These are phyloP conservation scores for Guyanaporus albipodus DNA, from an alignment of 768 basidiomycete genomes.

Conservation along the genomic window DNA sequence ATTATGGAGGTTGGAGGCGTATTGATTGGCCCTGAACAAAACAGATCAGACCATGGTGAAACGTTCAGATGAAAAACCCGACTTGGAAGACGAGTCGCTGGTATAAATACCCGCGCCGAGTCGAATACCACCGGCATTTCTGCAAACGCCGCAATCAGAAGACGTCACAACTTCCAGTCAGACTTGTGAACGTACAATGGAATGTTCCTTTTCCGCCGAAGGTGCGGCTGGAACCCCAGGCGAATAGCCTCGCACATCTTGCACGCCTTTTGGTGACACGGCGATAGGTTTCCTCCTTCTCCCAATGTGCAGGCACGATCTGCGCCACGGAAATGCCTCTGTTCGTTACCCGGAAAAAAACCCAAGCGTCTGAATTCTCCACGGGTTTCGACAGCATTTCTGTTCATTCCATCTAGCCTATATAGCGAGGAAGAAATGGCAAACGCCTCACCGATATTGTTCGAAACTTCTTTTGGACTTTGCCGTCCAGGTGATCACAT, in stretches of 20 bases:
- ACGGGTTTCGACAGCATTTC: constrained; percentile 14
- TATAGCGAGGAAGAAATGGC: too few species aligned
- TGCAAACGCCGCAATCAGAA: constrained; percentile 7
- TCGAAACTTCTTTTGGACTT: constrained; percentile 8
- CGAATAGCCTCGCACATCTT: constrained; percentile 21
- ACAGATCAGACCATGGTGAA: too few species aligned
- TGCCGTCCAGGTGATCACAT: constrained; percentile 22
- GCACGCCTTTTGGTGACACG: constrained; percentile 13
- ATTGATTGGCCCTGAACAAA: constrained; percentile 16
- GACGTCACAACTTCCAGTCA: too few species aligned
- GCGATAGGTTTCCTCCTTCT: constrained; percentile 15
- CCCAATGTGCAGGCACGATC: constrained; percentile 22
- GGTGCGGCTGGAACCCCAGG: constrained; percentile 18
- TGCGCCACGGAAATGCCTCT: constrained; percentile 23
- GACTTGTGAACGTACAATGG: constrained; percentile 10
- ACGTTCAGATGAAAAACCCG: neutral
- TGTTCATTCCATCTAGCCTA: constrained; percentile 1
- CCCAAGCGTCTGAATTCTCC: constrained; percentile 2
- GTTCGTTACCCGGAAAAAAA: constrained; percentile 16
- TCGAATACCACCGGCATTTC: constrained; percentile 16
- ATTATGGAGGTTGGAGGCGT: constrained; percentile 11
- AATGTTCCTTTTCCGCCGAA: constrained; percentile 13
- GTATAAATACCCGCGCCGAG: constrained; percentile 28
- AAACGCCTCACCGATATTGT: constrained; percentile 12
- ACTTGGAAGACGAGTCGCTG: constrained; percentile 23